phyloP scores from a whole-genome alignment of 2,329 filamentous ascomycete genomes.

The Diaporthe velutina region DNA sequence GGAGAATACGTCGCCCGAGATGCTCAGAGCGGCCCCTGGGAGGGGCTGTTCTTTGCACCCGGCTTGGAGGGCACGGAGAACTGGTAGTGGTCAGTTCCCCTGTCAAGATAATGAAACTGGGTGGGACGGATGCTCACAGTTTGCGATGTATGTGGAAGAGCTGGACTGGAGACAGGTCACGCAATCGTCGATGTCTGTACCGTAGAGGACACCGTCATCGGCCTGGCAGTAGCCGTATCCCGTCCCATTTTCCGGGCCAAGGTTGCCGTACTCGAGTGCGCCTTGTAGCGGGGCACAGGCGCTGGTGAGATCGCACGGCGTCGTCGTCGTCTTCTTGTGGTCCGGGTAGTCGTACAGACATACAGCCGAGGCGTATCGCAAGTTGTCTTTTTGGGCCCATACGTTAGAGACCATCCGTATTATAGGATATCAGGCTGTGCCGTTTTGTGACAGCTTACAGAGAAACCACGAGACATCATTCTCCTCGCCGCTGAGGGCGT shows the following conservation, averaged over 20 bases:
- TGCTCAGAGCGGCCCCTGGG: constrained; percentile 52
- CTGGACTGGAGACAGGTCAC: constrained; percentile 58
- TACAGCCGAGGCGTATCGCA: constrained; percentile 61
- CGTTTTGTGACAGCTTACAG: constrained; percentile 53
- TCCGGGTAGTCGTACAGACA: constrained; percentile 58
- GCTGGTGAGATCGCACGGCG: constrained; percentile 57
- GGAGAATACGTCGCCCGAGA: constrained; percentile 60
- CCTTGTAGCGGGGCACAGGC: constrained; percentile 56
- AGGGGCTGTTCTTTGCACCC: constrained; percentile 61
- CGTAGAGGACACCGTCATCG: constrained; percentile 50
- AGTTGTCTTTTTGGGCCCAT: constrained; percentile 55
- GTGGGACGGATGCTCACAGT: constrained; percentile 55
- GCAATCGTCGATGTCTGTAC: constrained; percentile 52
- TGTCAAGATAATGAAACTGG: not conserved
- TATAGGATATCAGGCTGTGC: not conserved
- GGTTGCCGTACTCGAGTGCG: constrained; percentile 51
- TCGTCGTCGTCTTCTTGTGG: constrained; percentile 48
- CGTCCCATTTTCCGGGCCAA: constrained; percentile 50
- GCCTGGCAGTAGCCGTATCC: constrained; percentile 62
- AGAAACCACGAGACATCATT: constrained; percentile 61
- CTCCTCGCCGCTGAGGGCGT: constrained; percentile 53
- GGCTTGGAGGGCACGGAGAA: constrained; percentile 60
- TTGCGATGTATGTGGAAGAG: constrained; percentile 55
- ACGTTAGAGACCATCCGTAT: constrained; percentile 40
- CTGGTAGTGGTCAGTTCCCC: constrained; percentile 48